These are phyloP conservation scores for Coniochaeta sp. DNA, from an alignment of 2,329 filamentous ascomycete genomes.

Conservation along the genomic window DNA sequence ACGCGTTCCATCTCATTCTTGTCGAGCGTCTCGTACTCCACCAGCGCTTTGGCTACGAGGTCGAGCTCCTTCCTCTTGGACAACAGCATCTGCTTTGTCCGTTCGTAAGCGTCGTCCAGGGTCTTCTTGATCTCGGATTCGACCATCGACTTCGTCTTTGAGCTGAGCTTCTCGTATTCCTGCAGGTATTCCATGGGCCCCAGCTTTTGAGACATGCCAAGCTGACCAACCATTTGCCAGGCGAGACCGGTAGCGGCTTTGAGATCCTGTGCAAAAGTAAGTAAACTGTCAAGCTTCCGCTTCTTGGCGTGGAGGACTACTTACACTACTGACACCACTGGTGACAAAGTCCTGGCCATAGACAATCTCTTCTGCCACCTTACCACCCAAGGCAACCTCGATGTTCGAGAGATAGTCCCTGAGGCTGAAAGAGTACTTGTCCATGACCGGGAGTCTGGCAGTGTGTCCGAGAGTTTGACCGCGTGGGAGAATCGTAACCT, in stretches of 20 bases:
- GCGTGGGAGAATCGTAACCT: constrained; percentile 92
- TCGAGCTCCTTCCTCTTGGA: constrained; percentile 80
- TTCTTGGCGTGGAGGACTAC: constrained; percentile 16
- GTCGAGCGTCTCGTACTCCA: constrained; percentile 90
- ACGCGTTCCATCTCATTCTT: constrained; percentile 87
- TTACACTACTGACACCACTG: constrained; percentile 72
- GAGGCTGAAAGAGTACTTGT: constrained; percentile 84
- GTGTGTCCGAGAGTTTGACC: constrained; percentile 83
- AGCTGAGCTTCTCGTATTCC: constrained; percentile 74
- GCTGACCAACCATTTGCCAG: constrained; percentile 79
- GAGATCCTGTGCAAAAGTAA: constrained; percentile 57
- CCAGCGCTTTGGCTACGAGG: constrained; percentile 75
- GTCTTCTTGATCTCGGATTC: constrained; percentile 82
- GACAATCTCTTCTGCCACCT: constrained; percentile 78
- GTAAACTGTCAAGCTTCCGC: background rate
- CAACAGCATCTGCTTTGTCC: constrained; percentile 63
- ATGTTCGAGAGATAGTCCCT: constrained; percentile 64
- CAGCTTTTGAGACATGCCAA: constrained; percentile 81
- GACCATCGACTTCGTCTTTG: constrained; percentile 78
- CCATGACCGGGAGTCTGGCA: constrained; percentile 80
- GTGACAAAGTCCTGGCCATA: constrained; percentile 90
- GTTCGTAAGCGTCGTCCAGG: constrained; percentile 71
- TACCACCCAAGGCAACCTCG: constrained; percentile 69
- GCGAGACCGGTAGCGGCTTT: constrained; percentile 73
- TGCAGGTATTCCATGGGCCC: constrained; percentile 84